Conservation (phyloP, 768 basidiomycete species). For the Leccinum ochraceum region DNA sequence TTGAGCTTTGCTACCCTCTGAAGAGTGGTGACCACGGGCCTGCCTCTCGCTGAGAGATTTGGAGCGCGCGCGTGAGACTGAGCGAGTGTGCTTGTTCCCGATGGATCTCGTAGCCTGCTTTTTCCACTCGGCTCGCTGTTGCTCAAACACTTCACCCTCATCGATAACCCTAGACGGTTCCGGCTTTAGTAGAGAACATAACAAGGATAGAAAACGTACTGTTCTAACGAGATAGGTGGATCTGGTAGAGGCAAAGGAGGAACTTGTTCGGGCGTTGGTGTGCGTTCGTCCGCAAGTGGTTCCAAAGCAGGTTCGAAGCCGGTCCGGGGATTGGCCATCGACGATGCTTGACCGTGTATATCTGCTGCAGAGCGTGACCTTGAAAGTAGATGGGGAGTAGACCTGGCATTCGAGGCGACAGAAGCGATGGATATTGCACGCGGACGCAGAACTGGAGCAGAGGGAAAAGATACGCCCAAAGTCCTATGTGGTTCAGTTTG, state of each 20-base stretch:
- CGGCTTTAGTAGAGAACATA: not conserved
- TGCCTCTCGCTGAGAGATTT: constrained; percentile 30
- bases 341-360: constrained; percentile 11
- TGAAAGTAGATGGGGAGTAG: no score
- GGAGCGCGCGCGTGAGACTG: constrained; percentile 57
- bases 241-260: constrained; percentile 55
- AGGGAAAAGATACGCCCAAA: no score
- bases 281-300: constrained; percentile 16
- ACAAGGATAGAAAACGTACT: constrained; percentile 32
- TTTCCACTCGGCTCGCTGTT: constrained; percentile 68
- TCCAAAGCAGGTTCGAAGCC: constrained; percentile 24
- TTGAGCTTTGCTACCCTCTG: constrained; percentile 25
- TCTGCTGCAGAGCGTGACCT: constrained; percentile 29
- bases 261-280: constrained; percentile 3
- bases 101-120: constrained; percentile 60
- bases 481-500: no score
- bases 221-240: constrained; percentile 57
- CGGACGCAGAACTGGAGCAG: no score
- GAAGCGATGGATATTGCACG: no score
- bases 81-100: constrained; percentile 63
- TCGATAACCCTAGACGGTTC: constrained; percentile 50
- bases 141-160: constrained; percentile 60
- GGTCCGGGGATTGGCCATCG: constrained; percentile 3
- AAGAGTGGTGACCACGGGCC: constrained; percentile 14
- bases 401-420: no score